A percentile compares a stretch with the other conserved stretches of the same genome.
phyloP scores from a whole-genome alignment of 176 grass and related monocot species.

The Carex littledalei region DNA sequence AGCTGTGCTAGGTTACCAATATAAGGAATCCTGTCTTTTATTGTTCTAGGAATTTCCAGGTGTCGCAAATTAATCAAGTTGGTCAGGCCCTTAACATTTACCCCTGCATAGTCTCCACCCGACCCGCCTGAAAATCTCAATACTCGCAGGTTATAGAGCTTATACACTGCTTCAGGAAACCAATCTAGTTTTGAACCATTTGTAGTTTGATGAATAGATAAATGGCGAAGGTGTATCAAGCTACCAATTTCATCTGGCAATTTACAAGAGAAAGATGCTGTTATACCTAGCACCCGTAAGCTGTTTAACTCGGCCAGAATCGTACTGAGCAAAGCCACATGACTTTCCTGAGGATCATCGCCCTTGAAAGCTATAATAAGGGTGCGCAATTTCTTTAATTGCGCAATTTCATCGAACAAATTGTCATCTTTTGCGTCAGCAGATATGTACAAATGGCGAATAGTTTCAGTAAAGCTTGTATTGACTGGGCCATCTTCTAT shows the following conservation, averaged over 20 bases:
- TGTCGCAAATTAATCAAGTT: conserved; percentile 30
- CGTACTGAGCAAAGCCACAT: background rate
- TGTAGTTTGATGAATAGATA: background rate
- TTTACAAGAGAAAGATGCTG: background rate
- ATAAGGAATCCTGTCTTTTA: conserved; percentile 6
- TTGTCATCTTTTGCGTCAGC: conserved; percentile 16
- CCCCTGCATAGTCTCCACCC: background rate
- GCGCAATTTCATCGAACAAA: background rate
- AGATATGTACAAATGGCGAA: conserved; percentile 31
- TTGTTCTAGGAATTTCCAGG: background rate
- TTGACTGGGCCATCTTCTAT: background rate
- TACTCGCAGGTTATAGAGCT: conserved; percentile 27
- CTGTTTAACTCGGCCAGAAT: conserved; percentile 15
- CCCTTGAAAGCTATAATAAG: conserved; percentile 24
- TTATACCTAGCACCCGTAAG: conserved; percentile 16
- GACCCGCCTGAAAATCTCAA: background rate
- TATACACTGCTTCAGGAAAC: conserved; percentile 24
- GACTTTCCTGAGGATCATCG: background rate
- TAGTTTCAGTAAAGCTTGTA: background rate
- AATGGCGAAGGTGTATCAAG: conserved; percentile 32
- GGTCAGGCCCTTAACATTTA: background rate
- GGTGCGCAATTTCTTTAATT: conserved; percentile 29
- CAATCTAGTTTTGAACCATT: conserved; percentile 4
- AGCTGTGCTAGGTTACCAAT: conserved; percentile 26
- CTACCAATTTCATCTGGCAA: conserved; percentile 22